These are phyloP conservation scores for Kalmanozyma brasiliensis DNA, from an alignment of 1,284 basidiomycete species.

Conservation along the genomic window DNA sequence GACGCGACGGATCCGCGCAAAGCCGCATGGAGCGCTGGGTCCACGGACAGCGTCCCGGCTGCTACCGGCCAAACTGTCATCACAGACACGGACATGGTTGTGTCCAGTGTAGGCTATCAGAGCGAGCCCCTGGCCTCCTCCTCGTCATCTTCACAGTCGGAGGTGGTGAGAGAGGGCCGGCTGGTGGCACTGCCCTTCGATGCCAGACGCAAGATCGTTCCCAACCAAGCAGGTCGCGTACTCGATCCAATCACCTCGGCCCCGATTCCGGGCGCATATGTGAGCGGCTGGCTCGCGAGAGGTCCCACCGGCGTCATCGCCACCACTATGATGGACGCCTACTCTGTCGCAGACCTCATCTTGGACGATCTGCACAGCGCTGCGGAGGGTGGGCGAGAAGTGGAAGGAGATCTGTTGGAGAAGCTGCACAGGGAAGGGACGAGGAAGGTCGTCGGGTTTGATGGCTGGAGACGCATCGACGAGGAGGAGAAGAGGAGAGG, in stretches of 20 bases:
- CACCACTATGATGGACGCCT: conserved; percentile 92
- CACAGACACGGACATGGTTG: conserved; percentile 78
- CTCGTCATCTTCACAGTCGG: background rate
- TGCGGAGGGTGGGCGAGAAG: conserved; percentile 1
- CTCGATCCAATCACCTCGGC: conserved; percentile 16
- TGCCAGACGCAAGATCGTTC: conserved; percentile 17
- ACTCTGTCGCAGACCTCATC: conserved; percentile 79
- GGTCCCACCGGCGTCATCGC: conserved; percentile 94
- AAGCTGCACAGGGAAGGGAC: conserved; percentile 2
- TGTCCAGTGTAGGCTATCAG: conserved; percentile 89
- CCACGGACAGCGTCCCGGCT: conserved; percentile 3
- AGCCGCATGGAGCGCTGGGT: conserved; percentile 25
- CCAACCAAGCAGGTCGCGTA: conserved; percentile 67
- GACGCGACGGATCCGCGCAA: conserved; percentile 33
- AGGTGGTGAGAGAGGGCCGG: conserved; percentile 9
- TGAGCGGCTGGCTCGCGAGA: conserved; percentile 90
- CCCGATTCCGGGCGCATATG: conserved; percentile 78
- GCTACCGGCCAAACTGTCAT: conserved; percentile 74
- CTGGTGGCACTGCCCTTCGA: conserved; percentile 41
- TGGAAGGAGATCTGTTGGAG: conserved; percentile 19
- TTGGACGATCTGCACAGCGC: conserved; percentile 71
- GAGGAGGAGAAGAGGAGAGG: conserved; percentile 77
- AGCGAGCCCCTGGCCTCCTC: conserved; percentile 73
- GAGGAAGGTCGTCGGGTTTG: conserved; percentile 73
- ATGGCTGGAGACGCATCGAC: conserved; percentile 78